phyloP scores from a whole-genome alignment of 441 rosid genomes.

The Populus trichocarpa region DNA sequence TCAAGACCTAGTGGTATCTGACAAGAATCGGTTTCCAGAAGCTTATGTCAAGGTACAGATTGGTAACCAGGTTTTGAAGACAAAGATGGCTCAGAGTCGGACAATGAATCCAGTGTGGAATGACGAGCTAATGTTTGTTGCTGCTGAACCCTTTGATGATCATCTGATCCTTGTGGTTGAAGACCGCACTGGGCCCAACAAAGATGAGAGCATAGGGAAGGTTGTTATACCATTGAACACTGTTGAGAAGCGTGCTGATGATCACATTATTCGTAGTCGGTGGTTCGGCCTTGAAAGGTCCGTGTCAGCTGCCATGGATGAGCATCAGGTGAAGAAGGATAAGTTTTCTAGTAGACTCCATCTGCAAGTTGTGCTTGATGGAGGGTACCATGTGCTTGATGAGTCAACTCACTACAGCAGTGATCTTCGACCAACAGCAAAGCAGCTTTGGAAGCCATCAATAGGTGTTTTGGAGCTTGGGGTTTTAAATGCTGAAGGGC shows the following conservation, averaged over 20 bases:
- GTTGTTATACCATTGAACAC: conserved; percentile 49
- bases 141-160: conserved; percentile 92
- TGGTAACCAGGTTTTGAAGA: conserved; percentile 67
- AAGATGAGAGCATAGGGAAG: conserved; percentile 73
- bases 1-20: conserved; percentile 64
- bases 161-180: conserved; percentile 60
- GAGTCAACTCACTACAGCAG: conserved; percentile 88
- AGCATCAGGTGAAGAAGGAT: conserved; percentile 51
- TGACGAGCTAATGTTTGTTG: conserved; percentile 83
- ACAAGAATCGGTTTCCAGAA: conserved; percentile 60
- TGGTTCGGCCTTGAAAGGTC: conserved; percentile 73
- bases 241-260: conserved; percentile 65
- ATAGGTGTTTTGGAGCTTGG: conserved; percentile 87
- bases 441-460: conserved; percentile 75
- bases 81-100: conserved; percentile 52
- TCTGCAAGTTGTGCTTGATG: conserved; percentile 67
- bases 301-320: conserved; percentile 59
- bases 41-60: conserved; percentile 67
- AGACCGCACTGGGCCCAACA: conserved; percentile 61
- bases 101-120: conserved; percentile 72
- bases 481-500: conserved; percentile 63
- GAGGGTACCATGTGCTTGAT: conserved; percentile 97
- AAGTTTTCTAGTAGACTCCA: conserved; percentile 60
- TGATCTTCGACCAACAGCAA: conserved; percentile 87
- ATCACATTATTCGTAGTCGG: conserved; percentile 42